Evolutionary conservation across 371 early-diverging fungal species (phyloP), one percentile per base, ranked within the genome.

Genomic region (Zychaea mexicana): DNA sequence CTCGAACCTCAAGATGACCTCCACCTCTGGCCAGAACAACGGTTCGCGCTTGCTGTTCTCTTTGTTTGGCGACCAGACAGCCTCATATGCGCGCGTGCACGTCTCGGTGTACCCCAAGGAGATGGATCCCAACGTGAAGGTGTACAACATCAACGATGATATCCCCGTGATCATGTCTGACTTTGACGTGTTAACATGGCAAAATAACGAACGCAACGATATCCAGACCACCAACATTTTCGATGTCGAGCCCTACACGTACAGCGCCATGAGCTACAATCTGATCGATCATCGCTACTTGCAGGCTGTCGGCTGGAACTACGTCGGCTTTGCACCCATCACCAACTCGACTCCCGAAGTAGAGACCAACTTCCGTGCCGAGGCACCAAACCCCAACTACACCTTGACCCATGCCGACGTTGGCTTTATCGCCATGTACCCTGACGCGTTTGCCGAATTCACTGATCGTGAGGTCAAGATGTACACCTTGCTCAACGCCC

Each of bases 271-370:
- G 24, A 67, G 68, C 22, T 81, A 81, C 57, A 66, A 74, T 6
- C 47, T 81, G 30, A 60, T 77, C 22, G 72, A 81, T 38, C 82
- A 75, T 47, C 72, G 69, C 9, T 81, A 77, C 31, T 62, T 81
- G 33, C 79, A 81, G 47, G 42, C 64, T 52, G 76, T 70, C 22
- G 82, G 79, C n/a, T 81, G 82, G 82, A 81, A 81, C 53, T 81
- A 77, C 67, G 82, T 81, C 28, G 82, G 82, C 53, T 81, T 81
- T 63, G 52, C 74, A 19, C 79, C 82, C 38, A 70, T 81, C 32
- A 64, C 70, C 27, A 81, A 81, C 62, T 70, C 68, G 12, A 78
- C 78, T 2, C 82, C 82, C 17, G 79, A 74, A 58, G 64, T 81
- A 19, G 70, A 68, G n/a, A 72, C 68, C 64, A 67, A 61, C 31